These are phyloP conservation scores for Tephrocybe sp. DNA, from an alignment of 768 basidiomycete genomes.

Conservation along the genomic window DNA sequence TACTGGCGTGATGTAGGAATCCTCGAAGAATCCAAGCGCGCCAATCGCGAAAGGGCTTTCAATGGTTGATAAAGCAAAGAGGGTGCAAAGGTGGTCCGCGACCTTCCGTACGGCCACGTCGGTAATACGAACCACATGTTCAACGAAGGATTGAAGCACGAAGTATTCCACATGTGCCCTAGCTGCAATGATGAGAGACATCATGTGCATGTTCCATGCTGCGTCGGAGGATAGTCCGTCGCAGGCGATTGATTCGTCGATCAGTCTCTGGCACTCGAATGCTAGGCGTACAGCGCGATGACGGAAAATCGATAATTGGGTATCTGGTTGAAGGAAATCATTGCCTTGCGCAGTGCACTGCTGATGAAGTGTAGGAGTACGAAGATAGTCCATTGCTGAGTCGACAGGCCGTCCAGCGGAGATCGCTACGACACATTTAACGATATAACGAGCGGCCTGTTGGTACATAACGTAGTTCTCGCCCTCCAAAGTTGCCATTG, in stretches of 20 bases:
- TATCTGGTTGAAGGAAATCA: conserved; percentile 16
- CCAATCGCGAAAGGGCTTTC: conserved; percentile 21
- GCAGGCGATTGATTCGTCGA: conserved; percentile 8
- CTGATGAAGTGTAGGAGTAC: neutral
- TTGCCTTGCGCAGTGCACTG: conserved; percentile 3
- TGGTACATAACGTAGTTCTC: conserved; percentile 29
- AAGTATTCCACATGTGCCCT: conserved; percentile 25
- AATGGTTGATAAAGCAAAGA: conserved; percentile 25
- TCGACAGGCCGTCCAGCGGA: neutral
- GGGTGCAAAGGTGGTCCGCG: conserved; percentile 18
- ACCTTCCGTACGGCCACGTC: conserved; percentile 9
- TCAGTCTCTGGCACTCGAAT: conserved; percentile 14
- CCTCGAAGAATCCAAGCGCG: conserved; percentile 22
- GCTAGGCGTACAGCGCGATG: conserved; percentile 22
- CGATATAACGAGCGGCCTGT: conserved; percentile 25
- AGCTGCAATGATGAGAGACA: conserved; percentile 21
- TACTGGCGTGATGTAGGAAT: conserved; percentile 17
- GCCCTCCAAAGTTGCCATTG: conserved; percentile 23
- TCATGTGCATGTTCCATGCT: conserved; percentile 28
- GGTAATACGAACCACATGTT: conserved; percentile 8
- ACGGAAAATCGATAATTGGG: conserved; percentile 19
- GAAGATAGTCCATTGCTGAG: conserved; percentile 12
- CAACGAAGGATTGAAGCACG: conserved; percentile 20
- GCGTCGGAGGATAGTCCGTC: conserved; percentile 10
- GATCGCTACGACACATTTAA: conserved; percentile 17